phyloP scores from a whole-genome alignment of 495 filamentous ascomycete species.

The Parathielavia hyrcaniae region DNA sequence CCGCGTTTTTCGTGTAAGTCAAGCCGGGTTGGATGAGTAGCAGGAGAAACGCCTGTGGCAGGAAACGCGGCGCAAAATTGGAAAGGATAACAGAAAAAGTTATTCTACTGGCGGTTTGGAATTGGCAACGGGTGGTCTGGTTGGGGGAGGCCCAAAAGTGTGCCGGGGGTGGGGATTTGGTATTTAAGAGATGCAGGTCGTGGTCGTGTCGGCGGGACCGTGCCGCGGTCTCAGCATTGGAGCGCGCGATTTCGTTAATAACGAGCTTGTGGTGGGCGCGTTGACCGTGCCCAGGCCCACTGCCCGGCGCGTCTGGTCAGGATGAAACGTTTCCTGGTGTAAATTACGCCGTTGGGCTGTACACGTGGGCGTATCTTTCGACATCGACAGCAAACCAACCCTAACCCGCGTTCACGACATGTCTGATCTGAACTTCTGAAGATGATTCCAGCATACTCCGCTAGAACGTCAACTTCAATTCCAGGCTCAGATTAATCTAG shows the following conservation, averaged over 20 bases:
- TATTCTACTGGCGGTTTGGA: not conserved
- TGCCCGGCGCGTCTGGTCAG: constrained; percentile 10
- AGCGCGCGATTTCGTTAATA: constrained; percentile 32
- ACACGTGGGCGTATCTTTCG: too few relatives aligned
- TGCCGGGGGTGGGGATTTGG: constrained; percentile 28
- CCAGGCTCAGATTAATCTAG: too few relatives aligned
- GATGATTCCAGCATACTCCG: too few relatives aligned
- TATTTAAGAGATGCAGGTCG: constrained; percentile 33
- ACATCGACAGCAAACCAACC: not conserved
- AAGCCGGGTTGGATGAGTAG: not conserved
- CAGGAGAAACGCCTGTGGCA: not conserved
- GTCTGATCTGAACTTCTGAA: too few relatives aligned
- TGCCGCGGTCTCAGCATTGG: constrained; percentile 22
- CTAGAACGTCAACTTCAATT: too few relatives aligned
- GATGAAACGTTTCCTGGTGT: not conserved
- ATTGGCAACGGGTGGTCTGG: constrained; percentile 23
- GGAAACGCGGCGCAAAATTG: constrained; percentile 8
- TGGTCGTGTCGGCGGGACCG: constrained; percentile 31
- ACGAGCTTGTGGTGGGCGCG: constrained; percentile 25
- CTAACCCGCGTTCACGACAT: too few relatives aligned
- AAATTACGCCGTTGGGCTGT: not conserved
- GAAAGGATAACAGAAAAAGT: constrained; percentile 4
- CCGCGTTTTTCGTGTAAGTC: constrained; percentile 21
- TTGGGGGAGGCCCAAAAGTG: constrained; percentile 24
- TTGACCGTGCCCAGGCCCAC: constrained; percentile 19